Conservation (phyloP, 352 stramenopile species). For the Peronospora destructor region DNA sequence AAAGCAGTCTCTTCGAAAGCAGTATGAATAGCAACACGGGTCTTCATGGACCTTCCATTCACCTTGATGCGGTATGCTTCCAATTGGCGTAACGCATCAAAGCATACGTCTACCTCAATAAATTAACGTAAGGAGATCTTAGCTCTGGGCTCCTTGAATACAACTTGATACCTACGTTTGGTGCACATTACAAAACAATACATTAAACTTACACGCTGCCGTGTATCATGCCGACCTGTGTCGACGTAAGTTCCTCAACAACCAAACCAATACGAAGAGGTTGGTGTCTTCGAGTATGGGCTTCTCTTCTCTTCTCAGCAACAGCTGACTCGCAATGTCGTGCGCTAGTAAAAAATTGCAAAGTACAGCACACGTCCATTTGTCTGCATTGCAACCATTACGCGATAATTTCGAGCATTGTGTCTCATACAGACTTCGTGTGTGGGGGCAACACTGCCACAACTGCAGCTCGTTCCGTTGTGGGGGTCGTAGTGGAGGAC, state of each 20-base stretch:
- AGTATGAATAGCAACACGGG: too few relatives aligned
- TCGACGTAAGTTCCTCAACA: neutral
- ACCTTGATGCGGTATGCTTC: slow-evolving; percentile 11
- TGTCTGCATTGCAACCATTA: neutral
- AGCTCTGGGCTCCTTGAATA: slow-evolving; percentile 5
- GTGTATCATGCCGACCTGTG: neutral
- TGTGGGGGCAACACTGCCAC: slow-evolving; percentile 17
- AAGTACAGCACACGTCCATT: neutral
- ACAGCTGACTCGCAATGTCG: slow-evolving; percentile 7
- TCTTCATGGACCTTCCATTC: too few relatives aligned
- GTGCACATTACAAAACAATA: slow-evolving; percentile 13
- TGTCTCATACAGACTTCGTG: slow-evolving; percentile 13
- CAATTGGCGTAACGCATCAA: slow-evolving; percentile 6
- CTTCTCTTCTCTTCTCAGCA: neutral
- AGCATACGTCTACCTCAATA: slow-evolving; percentile 12
- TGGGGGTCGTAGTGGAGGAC: slow-evolving; percentile 21
- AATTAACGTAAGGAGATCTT: slow-evolving; percentile 10
- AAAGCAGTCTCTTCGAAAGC: too few relatives aligned
- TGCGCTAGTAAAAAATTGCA: neutral
- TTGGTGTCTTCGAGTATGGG: slow-evolving; percentile 5
- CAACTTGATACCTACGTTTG: slow-evolving; percentile 19
- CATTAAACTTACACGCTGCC: slow-evolving; percentile 14
- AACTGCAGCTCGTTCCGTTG: slow-evolving; percentile 19
- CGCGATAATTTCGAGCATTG: neutral
- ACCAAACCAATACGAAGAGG: slow-evolving; percentile 15